Conservation (phyloP, 169 alveolate species). For the Eimeria maxima region DNA sequence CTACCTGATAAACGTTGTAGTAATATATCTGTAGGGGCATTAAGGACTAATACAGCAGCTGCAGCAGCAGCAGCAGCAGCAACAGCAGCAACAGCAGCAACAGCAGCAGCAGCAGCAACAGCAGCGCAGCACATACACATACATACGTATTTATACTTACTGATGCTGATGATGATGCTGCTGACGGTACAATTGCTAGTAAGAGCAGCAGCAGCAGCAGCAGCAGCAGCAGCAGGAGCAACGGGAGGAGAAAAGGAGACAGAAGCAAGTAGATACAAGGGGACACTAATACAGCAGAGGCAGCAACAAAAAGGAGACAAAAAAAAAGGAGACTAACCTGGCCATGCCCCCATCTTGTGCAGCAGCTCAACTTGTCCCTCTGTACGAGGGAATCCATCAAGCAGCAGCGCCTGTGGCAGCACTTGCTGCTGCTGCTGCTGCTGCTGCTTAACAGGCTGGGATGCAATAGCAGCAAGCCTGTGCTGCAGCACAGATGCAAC, state of each 20-base stretch:
- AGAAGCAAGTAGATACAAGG: neutral
- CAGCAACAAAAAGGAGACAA: conserved; percentile 1
- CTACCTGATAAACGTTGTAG: neutral
- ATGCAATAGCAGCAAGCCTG: conserved; percentile 39
- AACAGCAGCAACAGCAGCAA: too few relatives aligned
- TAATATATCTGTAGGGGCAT: neutral
- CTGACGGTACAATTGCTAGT: neutral
- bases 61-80: too few relatives aligned
- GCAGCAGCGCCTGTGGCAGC: conserved; percentile 51
- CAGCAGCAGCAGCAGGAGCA: neutral
- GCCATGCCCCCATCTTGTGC: conserved; percentile 53
- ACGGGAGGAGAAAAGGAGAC: neutral
- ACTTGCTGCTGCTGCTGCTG: conserved; percentile 49
- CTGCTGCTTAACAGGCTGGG: conserved; percentile 6
- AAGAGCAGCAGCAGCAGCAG: neutral
- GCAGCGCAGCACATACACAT: neutral
- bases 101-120: too few relatives aligned
- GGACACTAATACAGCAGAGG: neutral
- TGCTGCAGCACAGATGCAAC: conserved; percentile 27
- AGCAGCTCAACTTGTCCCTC: conserved; percentile 11
- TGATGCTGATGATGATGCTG: too few relatives aligned
- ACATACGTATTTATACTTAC: neutral
- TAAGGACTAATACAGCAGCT: conserved; percentile 8
- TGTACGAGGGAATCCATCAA: conserved; percentile 34
- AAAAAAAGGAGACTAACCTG: neutral